phyloP scores from a whole-genome alignment of 441 rosid species.

The Euphorbia celastroides region DNA sequence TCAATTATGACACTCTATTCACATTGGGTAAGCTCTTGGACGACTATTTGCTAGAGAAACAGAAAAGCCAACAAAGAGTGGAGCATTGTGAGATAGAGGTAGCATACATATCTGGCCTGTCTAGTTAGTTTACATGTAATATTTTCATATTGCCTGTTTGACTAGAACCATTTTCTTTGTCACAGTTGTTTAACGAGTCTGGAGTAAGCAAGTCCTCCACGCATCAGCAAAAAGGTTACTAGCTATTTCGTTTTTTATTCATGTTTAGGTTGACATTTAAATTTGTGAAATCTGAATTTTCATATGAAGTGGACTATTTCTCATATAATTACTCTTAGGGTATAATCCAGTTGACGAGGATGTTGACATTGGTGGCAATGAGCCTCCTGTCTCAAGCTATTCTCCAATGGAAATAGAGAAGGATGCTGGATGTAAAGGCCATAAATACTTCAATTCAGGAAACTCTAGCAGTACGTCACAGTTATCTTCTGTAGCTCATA shows the following conservation, averaged over 20 bases:
- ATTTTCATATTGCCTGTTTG: no score
- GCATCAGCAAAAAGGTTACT: conserved; percentile 62
- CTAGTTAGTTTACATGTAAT: neutral
- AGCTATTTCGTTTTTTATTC: conserved; percentile 12
- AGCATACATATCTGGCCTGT: conserved; percentile 15
- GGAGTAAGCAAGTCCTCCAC: conserved; percentile 62
- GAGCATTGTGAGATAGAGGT: conserved; percentile 88
- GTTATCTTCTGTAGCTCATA: neutral
- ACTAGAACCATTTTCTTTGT: conserved; percentile 5
- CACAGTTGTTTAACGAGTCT: conserved; percentile 58
- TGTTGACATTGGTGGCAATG: conserved; percentile 74
- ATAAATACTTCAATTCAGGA: conserved; percentile 29
- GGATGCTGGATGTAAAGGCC: conserved; percentile 29
- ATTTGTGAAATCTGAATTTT: neutral
- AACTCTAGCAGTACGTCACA: conserved; percentile 44
- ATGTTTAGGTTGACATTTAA: neutral
- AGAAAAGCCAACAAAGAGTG: conserved; percentile 37
- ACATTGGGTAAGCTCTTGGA: conserved; percentile 66
- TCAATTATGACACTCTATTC: conserved; percentile 58
- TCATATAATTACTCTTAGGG: conserved; percentile 36
- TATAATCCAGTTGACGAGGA: conserved; percentile 56
- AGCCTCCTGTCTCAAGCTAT: conserved; percentile 47
- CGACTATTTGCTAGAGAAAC: conserved; percentile 53
- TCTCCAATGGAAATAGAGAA: conserved; percentile 58
- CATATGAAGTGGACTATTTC: neutral